These are phyloP conservation scores for Salvia splendens DNA, from an alignment of 257 asterid species.

Conservation along the genomic window DNA sequence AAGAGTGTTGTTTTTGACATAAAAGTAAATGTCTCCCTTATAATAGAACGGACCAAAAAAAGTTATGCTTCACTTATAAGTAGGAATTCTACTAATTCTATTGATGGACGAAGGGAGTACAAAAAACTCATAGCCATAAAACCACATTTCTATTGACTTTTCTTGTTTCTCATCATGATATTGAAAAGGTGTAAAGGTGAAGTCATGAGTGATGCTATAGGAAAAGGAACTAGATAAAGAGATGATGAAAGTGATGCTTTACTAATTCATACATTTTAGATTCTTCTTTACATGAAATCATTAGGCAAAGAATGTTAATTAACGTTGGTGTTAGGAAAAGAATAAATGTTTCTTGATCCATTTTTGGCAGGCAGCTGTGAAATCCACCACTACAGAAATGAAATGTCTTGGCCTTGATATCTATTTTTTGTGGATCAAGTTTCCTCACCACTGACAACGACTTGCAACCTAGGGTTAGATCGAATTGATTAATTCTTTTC, in stretches of 20 bases:
- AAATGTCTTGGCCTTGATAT: conserved; percentile 26
- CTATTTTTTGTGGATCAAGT: conserved; percentile 42
- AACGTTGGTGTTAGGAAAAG: conserved; percentile 17
- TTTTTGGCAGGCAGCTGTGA: conserved; percentile 38
- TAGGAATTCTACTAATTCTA: too few relatives aligned
- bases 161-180: conserved; percentile 20
- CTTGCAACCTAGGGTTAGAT: conserved; percentile 34
- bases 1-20: too few relatives aligned
- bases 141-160: conserved; percentile 17
- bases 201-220: conserved; percentile 6
- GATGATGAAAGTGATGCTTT: conserved; percentile 26
- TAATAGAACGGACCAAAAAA: too few relatives aligned
- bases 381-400: conserved; percentile 27
- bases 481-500: neutral
- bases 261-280: conserved; percentile 19
- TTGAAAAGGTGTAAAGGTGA: neutral
- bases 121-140: too few relatives aligned
- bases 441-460: conserved; percentile 38
- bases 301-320: conserved; percentile 19
- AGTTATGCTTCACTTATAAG: too few relatives aligned
- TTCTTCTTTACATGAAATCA: neutral
- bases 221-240: neutral
- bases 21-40: too few relatives aligned
- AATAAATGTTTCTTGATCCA: conserved; percentile 30
- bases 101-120: too few relatives aligned